phyloP scores from a whole-genome alignment of 768 basidiomycete species.

The Hemileccinum rubropunctum region DNA sequence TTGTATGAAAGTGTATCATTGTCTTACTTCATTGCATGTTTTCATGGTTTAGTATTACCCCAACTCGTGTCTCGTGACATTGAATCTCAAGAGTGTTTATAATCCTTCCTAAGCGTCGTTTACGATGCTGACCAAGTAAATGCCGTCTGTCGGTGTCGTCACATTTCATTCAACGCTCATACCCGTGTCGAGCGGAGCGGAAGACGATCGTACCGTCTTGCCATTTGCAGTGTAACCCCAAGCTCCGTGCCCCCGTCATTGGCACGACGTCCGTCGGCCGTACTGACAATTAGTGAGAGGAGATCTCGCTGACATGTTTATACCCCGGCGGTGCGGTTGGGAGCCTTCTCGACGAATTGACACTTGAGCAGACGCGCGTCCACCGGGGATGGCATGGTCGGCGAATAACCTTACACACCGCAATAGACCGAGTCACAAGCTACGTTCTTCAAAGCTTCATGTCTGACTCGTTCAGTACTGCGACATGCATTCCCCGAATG shows the following conservation, averaged over 20 bases:
- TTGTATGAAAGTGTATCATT: slow-evolving; percentile 34
- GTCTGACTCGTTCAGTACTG: neutral
- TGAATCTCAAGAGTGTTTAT: slow-evolving; percentile 19
- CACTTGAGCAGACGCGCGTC: neutral
- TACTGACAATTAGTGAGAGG: neutral
- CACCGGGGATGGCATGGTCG: neutral
- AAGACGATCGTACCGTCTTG: neutral
- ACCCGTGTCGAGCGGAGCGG: neutral
- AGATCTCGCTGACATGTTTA: neutral
- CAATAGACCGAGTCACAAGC: neutral
- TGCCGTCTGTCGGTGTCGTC: neutral
- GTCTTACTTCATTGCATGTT: slow-evolving; percentile 31
- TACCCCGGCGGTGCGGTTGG: neutral
- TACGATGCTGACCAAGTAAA: slow-evolving; percentile 1
- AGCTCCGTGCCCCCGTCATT: no score
- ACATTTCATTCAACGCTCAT: neutral
- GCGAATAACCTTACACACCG: neutral
- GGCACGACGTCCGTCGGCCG: no score
- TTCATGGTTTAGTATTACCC: slow-evolving; percentile 34
- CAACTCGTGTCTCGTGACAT: slow-evolving; percentile 16
- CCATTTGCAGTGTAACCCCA: no score
- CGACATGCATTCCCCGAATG: neutral
- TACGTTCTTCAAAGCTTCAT: neutral
- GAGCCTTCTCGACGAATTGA: slow-evolving; percentile 3
- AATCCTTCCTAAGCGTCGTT: neutral